Conservation (phyloP, 2,329 filamentous ascomycete species). For the Cryphonectria radicalis region DNA sequence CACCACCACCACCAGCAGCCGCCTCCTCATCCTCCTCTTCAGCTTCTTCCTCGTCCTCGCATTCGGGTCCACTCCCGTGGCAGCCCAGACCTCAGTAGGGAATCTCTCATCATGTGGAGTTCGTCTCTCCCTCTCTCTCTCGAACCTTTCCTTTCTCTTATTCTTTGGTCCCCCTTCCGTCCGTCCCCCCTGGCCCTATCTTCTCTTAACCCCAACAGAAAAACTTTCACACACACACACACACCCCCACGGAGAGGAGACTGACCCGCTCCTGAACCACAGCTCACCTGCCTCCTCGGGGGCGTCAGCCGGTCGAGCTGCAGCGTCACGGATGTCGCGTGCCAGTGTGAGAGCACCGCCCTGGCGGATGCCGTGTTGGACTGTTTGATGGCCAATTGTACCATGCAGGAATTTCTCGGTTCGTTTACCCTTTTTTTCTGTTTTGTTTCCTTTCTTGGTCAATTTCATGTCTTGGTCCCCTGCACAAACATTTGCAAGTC, state of each 20-base stretch:
- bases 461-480: neutral
- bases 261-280: conserved; percentile 10
- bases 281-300: conserved; percentile 24
- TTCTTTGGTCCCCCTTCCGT: neutral
- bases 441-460: neutral
- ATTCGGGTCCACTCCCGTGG: conserved; percentile 4
- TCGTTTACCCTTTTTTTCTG: neutral
- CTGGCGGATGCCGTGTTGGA: conserved; percentile 9
- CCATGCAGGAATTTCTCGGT: conserved; percentile 25
- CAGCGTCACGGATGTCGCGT: conserved; percentile 3
- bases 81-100: conserved; percentile 18
- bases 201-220: neutral
- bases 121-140: neutral
- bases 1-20: neutral
- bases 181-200: neutral
- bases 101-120: conserved; percentile 23
- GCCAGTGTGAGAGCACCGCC: conserved; percentile 20
- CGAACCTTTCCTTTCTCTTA: neutral
- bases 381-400: conserved; percentile 27
- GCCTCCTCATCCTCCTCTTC: neutral
- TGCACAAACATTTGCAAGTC: neutral
- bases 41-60: conserved; percentile 17
- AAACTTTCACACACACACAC: neutral
- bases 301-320: conserved; percentile 19
- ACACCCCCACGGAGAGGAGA: neutral